Evolutionary conservation across 2,329 filamentous ascomycete species (phyloP).

Genomic region (Aspergillus ibericus): DNA sequence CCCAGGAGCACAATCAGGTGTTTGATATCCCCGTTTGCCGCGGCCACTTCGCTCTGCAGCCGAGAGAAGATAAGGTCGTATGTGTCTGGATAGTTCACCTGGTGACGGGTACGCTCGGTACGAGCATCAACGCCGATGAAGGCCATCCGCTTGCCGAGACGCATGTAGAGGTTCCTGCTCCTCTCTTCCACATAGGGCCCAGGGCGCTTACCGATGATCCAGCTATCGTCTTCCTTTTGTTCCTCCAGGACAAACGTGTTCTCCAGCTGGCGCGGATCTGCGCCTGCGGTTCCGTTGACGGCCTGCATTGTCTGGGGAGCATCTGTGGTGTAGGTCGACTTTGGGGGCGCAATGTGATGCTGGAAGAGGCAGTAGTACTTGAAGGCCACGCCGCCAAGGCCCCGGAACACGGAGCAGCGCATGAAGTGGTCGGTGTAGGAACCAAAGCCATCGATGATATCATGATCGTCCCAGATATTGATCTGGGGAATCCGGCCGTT

Average conservation of each 20-base stretch:
- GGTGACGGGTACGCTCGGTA: slow-evolving; percentile 80
- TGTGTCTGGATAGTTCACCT: slow-evolving; percentile 80
- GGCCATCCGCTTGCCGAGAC: slow-evolving; percentile 64
- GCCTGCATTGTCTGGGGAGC: slow-evolving; percentile 55
- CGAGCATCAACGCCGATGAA: slow-evolving; percentile 62
- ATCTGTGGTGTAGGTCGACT: slow-evolving; percentile 82
- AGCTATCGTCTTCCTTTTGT: slow-evolving; percentile 65
- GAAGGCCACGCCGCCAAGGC: slow-evolving; percentile 59
- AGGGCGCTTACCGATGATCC: slow-evolving; percentile 73
- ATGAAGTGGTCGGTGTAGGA: slow-evolving; percentile 68
- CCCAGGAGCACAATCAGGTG: slow-evolving; percentile 65
- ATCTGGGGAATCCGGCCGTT: slow-evolving; percentile 65
- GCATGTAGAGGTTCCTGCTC: slow-evolving; percentile 63
- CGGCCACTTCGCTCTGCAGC: slow-evolving; percentile 52
- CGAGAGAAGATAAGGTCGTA: slow-evolving; percentile 61
- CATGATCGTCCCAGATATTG: slow-evolving; percentile 66
- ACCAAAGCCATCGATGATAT: slow-evolving; percentile 68
- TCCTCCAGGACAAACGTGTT: slow-evolving; percentile 69
- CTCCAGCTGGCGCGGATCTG: slow-evolving; percentile 70
- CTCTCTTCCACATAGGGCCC: slow-evolving; percentile 66
- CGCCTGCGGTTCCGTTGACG: slow-evolving; percentile 52
- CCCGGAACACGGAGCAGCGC: slow-evolving; percentile 64
- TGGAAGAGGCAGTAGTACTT: slow-evolving; percentile 68
- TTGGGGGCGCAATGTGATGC: slow-evolving; percentile 78
- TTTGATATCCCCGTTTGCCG: slow-evolving; percentile 57